Evolutionary conservation across 768 basidiomycete genomes (phyloP).

Genomic region (Leccinum broughii): DNA sequence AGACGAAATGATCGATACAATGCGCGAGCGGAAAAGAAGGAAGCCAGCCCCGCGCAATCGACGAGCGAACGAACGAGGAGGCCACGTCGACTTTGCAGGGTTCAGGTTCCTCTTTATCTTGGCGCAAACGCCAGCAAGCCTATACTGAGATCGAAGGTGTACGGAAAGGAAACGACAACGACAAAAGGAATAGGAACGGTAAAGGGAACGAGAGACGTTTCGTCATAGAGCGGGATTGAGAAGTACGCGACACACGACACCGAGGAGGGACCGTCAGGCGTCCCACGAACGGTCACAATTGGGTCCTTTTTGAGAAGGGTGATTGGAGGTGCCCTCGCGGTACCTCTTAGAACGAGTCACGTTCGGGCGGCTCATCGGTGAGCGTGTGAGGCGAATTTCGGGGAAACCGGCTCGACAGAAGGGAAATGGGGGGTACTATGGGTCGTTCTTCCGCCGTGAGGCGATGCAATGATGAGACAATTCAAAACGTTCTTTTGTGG

Average conservation of each 20-base stretch:
- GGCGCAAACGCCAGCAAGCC: not conserved
- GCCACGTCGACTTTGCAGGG: not conserved
- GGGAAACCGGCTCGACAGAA: conserved; percentile 2
- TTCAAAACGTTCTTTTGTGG: not conserved
- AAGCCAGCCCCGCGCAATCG: not conserved
- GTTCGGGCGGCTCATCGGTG: not conserved
- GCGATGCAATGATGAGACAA: not conserved
- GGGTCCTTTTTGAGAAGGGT: not conserved
- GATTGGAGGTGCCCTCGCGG: not conserved
- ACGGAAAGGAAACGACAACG: not conserved
- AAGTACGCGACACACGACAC: not conserved
- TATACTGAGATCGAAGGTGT: not conserved
- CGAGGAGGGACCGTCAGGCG: not conserved
- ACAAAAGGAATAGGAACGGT: not conserved
- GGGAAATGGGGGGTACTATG: not conserved
- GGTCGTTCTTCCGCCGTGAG: not conserved
- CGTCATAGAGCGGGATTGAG: not conserved
- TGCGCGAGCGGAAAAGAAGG: not conserved
- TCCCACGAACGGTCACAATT: not conserved
- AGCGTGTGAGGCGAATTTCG: not conserved
- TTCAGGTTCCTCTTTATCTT: not conserved
- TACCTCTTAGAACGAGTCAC: conserved; percentile 5
- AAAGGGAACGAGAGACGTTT: not conserved
- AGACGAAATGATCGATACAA: not conserved
- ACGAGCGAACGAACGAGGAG: not conserved